A percentile compares a stretch with the other conserved stretches of the same genome.
Conservation (phyloP, 1,284 basidiomycete species). For the Ustilago esculenta region DNA sequence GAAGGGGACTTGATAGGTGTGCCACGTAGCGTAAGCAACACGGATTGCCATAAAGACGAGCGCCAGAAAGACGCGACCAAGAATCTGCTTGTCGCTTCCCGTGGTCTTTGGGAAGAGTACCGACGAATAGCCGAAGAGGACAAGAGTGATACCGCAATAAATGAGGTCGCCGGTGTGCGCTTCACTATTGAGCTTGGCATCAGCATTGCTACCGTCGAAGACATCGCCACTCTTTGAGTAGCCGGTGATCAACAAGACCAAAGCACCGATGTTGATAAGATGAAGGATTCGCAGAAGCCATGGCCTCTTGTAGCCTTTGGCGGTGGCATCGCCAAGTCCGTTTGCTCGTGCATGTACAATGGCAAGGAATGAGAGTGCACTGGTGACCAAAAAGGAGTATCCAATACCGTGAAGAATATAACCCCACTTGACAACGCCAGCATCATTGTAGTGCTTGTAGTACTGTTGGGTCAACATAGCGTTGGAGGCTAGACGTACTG, state of each 20-base stretch:
- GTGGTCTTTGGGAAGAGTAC: not conserved
- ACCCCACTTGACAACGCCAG: slow-evolving; percentile 1
- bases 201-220: not conserved
- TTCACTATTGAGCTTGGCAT: slow-evolving; percentile 6
- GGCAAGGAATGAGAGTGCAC: slow-evolving; percentile 11
- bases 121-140: not conserved
- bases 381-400: slow-evolving; percentile 20
- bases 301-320: slow-evolving; percentile 8
- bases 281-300: slow-evolving; percentile 7
- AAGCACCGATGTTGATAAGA: slow-evolving; percentile 12
- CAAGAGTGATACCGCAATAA: slow-evolving; percentile 9
- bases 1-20: slow-evolving; percentile 6
- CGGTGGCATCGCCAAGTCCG: slow-evolving; percentile 7
- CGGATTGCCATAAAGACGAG: slow-evolving; percentile 19
- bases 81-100: slow-evolving; percentile 2
- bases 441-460: slow-evolving; percentile 13
- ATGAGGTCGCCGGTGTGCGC: slow-evolving; percentile 15
- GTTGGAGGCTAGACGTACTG: slow-evolving; percentile 17
- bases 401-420: slow-evolving; percentile 20
- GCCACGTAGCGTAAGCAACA: slow-evolving; percentile 3
- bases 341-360: not conserved
- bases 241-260: slow-evolving; percentile 21
- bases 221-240: slow-evolving; percentile 10
- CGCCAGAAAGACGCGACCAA: slow-evolving; percentile 6
- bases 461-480: slow-evolving; percentile 9